phyloP scores from a whole-genome alignment of 768 basidiomycete genomes.

The Russula abietina region DNA sequence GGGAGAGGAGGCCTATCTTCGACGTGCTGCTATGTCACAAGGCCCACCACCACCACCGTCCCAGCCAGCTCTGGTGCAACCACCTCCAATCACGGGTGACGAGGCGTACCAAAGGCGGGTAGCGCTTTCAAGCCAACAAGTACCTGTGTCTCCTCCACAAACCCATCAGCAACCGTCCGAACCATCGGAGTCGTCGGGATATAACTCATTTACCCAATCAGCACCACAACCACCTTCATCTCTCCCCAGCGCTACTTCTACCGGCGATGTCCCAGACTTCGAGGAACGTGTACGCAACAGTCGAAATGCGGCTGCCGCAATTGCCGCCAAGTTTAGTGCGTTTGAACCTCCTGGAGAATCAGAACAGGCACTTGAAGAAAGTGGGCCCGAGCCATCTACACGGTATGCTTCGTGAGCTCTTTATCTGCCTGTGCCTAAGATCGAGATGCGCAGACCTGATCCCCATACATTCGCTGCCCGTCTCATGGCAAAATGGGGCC shows the following conservation, averaged over 20 bases:
- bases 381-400: constrained; percentile 31
- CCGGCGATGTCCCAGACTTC: constrained; percentile 30
- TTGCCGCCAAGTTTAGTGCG: constrained; percentile 68
- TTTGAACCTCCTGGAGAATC: constrained; percentile 37
- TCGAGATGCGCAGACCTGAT: constrained; percentile 39
- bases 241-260: constrained; percentile 34
- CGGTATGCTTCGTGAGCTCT: constrained; percentile 19
- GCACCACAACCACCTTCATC: constrained; percentile 51
- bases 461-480: constrained; percentile 75
- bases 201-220: constrained; percentile 61
- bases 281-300: constrained; percentile 53
- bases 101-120: constrained; percentile 29
- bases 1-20: constrained; percentile 19
- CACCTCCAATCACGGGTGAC: constrained; percentile 27
- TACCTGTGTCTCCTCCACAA: constrained; percentile 29
- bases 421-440: constrained; percentile 9
- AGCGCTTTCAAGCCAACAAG: constrained; percentile 26
- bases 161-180: background rate
- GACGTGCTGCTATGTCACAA: constrained; percentile 12
- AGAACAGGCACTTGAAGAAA: constrained; percentile 30
- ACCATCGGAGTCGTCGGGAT: constrained; percentile 52
- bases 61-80: constrained; percentile 9
- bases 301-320: constrained; percentile 68
- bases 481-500: constrained; percentile 95
- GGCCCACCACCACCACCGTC: constrained; percentile 6